A percentile compares a stretch with the other conserved stretches of the same genome.
Evolutionary conservation across 352 stramenopile species (phyloP).

Genomic region (Phytophthora fragariaefolia): DNA sequence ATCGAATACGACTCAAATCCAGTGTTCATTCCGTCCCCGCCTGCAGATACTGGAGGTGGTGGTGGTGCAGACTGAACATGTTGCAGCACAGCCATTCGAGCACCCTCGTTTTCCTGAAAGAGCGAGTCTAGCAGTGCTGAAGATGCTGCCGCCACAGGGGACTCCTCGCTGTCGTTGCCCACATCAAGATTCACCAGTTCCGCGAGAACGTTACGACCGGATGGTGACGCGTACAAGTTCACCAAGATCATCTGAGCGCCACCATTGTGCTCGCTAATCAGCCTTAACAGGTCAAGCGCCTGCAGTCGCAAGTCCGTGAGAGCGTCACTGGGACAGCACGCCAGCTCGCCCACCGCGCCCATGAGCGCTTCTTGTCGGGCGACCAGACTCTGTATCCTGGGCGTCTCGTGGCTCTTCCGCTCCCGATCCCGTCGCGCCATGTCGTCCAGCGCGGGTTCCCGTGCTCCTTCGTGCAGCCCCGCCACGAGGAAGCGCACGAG

Average conservation of each 20-base stretch:
- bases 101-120: conserved; percentile 68
- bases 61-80: conserved; percentile 62
- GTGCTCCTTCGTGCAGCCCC: conserved; percentile 60
- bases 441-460: conserved; percentile 58
- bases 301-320: conserved; percentile 68
- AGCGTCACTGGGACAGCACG: conserved; percentile 51
- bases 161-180: conserved; percentile 57
- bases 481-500: conserved; percentile 72
- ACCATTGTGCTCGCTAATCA: conserved; percentile 62
- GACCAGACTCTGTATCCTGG: conserved; percentile 68
- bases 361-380: conserved; percentile 65
- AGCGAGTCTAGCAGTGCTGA: conserved; percentile 66
- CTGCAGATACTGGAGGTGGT: conserved; percentile 29
- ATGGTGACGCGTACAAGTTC: conserved; percentile 56
- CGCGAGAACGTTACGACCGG: conserved; percentile 54
- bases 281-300: conserved; percentile 64
- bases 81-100: conserved; percentile 76
- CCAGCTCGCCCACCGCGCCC: conserved; percentile 67
- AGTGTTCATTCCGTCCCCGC: conserved; percentile 10
- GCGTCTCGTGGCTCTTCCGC: conserved; percentile 53
- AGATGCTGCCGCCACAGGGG: conserved; percentile 58
- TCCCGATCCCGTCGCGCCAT: conserved; percentile 54
- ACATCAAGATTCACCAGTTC: conserved; percentile 69
- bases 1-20: conserved; percentile 23
- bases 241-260: conserved; percentile 79